Percentiles rank a stretch among this genome's conserved stretches.
phyloP scores from a whole-genome alignment of 1,284 basidiomycete genomes.

The Tylopilus sp. region DNA sequence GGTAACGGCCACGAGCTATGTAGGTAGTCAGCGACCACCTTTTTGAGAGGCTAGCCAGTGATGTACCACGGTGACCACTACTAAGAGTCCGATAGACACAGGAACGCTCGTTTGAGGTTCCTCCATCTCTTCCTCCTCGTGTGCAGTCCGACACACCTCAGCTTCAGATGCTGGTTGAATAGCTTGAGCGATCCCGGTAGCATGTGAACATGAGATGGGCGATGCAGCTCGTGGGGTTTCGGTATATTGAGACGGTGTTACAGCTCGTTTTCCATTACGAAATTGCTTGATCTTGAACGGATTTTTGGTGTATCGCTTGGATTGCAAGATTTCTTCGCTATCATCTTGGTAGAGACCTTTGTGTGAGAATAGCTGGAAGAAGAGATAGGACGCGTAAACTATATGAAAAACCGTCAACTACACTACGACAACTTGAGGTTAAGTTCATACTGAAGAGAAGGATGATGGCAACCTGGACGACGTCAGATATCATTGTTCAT shows the following conservation, averaged over 20 bases:
- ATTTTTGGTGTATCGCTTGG: slow-evolving; percentile 41
- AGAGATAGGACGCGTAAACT: slow-evolving; percentile 81
- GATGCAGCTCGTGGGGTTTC: slow-evolving; percentile 17
- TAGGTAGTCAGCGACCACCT: not conserved
- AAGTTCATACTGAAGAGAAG: slow-evolving; percentile 75
- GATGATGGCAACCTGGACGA: slow-evolving; percentile 76
- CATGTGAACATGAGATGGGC: slow-evolving; percentile 24
- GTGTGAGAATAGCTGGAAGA: slow-evolving; percentile 92
- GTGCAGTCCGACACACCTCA: slow-evolving; percentile 21
- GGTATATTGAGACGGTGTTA: not conserved
- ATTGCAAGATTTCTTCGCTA: slow-evolving; percentile 42
- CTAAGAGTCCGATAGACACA: slow-evolving; percentile 66
- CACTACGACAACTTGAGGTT: slow-evolving; percentile 4
- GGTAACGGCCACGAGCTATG: slow-evolving; percentile 73
- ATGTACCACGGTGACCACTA: slow-evolving; percentile 72
- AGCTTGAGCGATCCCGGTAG: not conserved
- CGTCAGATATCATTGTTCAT: slow-evolving; percentile 16
- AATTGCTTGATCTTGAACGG: slow-evolving; percentile 39
- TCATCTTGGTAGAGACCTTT: slow-evolving; percentile 75
- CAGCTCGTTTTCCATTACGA: slow-evolving; percentile 19
- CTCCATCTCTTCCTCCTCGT: slow-evolving; percentile 56
- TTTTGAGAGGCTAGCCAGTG: not conserved
- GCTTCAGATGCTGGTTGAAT: slow-evolving; percentile 10
- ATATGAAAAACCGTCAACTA: slow-evolving; percentile 12
- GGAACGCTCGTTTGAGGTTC: slow-evolving; percentile 69